These are phyloP conservation scores for Rhizoclosmatium globosum DNA, from an alignment of 192 early-diverging fungal species.

Conservation along the genomic window DNA sequence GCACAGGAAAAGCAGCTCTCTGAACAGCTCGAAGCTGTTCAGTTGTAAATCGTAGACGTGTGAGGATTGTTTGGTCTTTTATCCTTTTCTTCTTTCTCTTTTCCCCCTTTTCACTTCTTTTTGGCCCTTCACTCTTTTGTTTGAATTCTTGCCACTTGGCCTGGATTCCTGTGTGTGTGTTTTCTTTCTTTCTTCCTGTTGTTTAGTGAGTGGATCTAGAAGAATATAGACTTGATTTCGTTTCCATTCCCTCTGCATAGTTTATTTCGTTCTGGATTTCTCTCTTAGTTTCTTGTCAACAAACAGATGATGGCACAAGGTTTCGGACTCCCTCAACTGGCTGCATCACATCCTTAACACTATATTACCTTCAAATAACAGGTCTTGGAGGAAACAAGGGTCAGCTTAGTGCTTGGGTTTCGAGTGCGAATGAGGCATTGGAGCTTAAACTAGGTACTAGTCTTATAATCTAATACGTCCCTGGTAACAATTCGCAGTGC, in stretches of 20 bases:
- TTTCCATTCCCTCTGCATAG: background rate
- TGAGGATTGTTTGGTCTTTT: background rate
- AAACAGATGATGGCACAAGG: no score
- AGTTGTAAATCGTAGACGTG: background rate
- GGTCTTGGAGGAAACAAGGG: background rate
- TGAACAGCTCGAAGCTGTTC: background rate
- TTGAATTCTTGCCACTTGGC: background rate
- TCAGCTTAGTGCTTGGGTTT: conserved; percentile 17
- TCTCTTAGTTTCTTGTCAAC: no score
- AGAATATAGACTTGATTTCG: background rate
- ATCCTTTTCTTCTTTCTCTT: background rate
- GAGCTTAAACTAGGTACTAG: conserved; percentile 35
- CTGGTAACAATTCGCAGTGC: background rate
- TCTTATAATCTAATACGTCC: background rate
- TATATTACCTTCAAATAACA: background rate
- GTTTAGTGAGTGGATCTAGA: background rate
- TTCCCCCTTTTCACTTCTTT: background rate
- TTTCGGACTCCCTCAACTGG: no score
- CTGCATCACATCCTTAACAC: no score
- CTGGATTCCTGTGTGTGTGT: background rate
- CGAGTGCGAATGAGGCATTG: conserved; percentile 14
- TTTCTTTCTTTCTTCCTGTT: background rate
- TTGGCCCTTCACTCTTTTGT: background rate
- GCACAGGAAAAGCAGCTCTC: background rate
- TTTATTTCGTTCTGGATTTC: no score